Percentiles rank a stretch among this genome's conserved stretches.
Evolutionary conservation across 345 rosid genomes (phyloP).

Genomic region (Eucalyptus paniculata): DNA sequence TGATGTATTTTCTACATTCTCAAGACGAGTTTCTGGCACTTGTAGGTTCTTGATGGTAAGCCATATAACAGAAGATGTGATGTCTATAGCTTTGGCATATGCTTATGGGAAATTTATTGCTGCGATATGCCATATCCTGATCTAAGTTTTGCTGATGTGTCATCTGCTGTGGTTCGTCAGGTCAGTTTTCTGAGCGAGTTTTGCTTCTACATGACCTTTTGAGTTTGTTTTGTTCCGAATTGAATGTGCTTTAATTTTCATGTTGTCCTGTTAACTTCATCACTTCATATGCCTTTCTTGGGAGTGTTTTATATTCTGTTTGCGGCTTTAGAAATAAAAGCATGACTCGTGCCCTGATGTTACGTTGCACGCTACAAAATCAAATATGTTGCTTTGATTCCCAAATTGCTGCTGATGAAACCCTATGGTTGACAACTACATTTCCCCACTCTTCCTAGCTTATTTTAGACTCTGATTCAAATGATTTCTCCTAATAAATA

Average conservation of each 20-base stretch:
- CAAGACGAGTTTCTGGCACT: background rate
- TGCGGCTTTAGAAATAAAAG: background rate
- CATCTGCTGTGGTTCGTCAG: constrained; percentile 75
- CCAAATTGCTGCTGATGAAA: background rate
- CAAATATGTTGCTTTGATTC: background rate
- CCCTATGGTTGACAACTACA: background rate
- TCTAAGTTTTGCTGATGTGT: constrained; percentile 76
- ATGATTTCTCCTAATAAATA: background rate
- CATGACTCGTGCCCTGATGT: background rate
- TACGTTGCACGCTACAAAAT: background rate
- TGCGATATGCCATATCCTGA: constrained; percentile 89
- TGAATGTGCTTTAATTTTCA: background rate
- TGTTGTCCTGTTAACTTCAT: background rate
- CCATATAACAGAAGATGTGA: constrained; percentile 90
- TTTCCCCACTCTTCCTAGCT: background rate
- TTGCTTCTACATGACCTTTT: background rate
- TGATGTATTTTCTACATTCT: background rate
- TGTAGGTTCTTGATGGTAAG: constrained; percentile 85
- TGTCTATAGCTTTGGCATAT: constrained; percentile 95
- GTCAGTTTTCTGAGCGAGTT: constrained; percentile 18
- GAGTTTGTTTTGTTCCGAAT: background rate
- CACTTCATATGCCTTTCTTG: background rate
- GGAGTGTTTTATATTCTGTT: background rate
- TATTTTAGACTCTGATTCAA: background rate
- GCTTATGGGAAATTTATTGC: constrained; percentile 95